Evolutionary conservation across 768 basidiomycete species (phyloP).

Genomic region (Russula virescens): DNA sequence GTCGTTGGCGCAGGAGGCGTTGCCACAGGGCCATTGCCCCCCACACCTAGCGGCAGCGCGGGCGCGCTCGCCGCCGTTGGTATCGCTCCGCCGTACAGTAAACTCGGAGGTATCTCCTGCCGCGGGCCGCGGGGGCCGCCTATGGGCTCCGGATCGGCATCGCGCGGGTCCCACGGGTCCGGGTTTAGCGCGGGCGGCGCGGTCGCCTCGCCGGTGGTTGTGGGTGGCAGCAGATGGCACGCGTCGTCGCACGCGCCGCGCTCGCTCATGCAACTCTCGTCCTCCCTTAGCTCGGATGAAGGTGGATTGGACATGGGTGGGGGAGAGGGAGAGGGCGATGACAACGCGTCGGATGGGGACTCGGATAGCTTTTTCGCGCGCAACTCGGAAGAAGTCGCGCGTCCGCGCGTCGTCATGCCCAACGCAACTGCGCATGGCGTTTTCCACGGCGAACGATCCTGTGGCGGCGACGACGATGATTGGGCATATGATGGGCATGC

Average conservation of each 20-base stretch:
- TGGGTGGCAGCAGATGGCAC: not conserved
- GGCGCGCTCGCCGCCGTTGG: slow-evolving; percentile 12
- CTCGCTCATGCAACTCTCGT: slow-evolving; percentile 16
- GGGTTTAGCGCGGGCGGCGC: not conserved
- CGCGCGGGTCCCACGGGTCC: not conserved
- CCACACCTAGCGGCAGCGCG: slow-evolving; percentile 21
- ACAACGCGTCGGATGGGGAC: slow-evolving; percentile 15
- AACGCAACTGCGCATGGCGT: not conserved
- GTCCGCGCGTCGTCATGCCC: slow-evolving; percentile 3
- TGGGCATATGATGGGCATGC: not conserved
- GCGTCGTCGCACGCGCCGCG: slow-evolving; percentile 7
- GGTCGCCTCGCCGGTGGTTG: not conserved
- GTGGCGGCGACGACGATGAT: not conserved
- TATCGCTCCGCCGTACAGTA: not conserved
- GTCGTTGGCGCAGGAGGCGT: slow-evolving; percentile 24
- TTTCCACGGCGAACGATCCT: not conserved
- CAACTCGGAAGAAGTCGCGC: slow-evolving; percentile 18
- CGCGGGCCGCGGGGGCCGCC: not conserved
- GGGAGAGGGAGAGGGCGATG: not conserved
- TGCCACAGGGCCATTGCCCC: slow-evolving; percentile 15
- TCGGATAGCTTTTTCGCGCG: slow-evolving; percentile 25
- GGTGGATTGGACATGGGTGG: not conserved
- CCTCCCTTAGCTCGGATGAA: slow-evolving; percentile 19
- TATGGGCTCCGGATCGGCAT: not conserved
- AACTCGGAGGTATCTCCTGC: not conserved